These are phyloP conservation scores for Aspergillus aculeatinus DNA, from an alignment of 2,329 filamentous ascomycete genomes.

Conservation along the genomic window DNA sequence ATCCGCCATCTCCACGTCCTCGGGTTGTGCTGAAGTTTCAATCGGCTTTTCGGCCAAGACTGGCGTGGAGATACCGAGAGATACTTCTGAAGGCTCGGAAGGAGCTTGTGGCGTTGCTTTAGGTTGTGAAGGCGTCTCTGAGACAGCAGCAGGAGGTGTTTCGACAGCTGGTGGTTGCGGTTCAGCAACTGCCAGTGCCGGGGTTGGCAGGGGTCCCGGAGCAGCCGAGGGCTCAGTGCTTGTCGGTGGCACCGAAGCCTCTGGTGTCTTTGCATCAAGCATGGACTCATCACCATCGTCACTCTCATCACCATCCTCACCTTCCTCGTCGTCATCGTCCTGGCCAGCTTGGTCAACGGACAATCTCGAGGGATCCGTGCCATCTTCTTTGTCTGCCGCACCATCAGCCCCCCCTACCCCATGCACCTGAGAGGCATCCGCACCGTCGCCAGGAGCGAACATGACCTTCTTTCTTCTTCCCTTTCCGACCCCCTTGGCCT, in stretches of 20 bases:
- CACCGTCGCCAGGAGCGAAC: slow-evolving; percentile 50
- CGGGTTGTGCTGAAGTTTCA: slow-evolving; percentile 1
- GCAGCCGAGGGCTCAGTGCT: slow-evolving; percentile 22
- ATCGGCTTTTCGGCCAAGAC: background rate
- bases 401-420: slow-evolving; percentile 41
- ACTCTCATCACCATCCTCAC: slow-evolving; percentile 47
- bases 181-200: slow-evolving; percentile 14
- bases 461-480: slow-evolving; percentile 73
- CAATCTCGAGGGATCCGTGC: slow-evolving; percentile 46
- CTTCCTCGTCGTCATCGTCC: slow-evolving; percentile 50
- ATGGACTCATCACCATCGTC: slow-evolving; percentile 53
- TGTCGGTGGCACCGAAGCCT: slow-evolving; percentile 33
- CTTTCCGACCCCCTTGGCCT: slow-evolving; percentile 74
- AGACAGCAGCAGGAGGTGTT: background rate
- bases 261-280: slow-evolving; percentile 47
- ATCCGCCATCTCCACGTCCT: slow-evolving; percentile 22
- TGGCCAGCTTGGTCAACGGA: slow-evolving; percentile 46
- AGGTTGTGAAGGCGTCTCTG: slow-evolving; percentile 8
- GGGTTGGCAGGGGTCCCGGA: slow-evolving; percentile 8
- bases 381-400: slow-evolving; percentile 34
- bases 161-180: slow-evolving; percentile 10
- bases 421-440: slow-evolving; percentile 35
- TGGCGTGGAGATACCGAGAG: slow-evolving; percentile 2
- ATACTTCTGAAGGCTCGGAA: slow-evolving; percentile 4
- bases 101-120: background rate